phyloP scores from a whole-genome alignment of 2,329 filamentous ascomycete genomes.

The Monosporascus sp. region DNA sequence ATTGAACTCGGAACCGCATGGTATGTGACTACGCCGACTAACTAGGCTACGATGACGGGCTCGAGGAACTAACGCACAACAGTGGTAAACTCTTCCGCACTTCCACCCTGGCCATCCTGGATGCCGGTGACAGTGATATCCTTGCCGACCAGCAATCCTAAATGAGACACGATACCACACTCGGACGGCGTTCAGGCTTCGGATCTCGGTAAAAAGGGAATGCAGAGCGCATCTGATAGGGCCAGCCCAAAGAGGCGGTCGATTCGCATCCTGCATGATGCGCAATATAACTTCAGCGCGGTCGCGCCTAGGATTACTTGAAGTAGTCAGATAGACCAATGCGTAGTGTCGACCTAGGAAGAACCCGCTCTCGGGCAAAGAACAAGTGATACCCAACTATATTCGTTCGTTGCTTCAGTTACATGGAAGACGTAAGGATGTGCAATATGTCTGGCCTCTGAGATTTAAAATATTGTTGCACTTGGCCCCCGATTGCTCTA shows the following conservation, averaged over 20 bases:
- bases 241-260: neutral
- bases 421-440: neutral
- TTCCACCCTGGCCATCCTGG: conserved; percentile 94
- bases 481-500: no score
- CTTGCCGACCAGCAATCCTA: conserved; percentile 71
- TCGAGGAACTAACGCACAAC: neutral
- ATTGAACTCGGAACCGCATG: conserved; percentile 97
- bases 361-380: neutral
- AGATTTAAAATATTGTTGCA: neutral
- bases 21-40: neutral
- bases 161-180: conserved; percentile 22
- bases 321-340: conserved; percentile 3
- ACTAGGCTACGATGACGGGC: neutral
- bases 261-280: neutral
- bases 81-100: conserved; percentile 95
- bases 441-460: neutral
- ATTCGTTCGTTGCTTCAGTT: neutral
- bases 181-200: conserved; percentile 25
- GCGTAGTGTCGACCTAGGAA: neutral
- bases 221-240: conserved; percentile 13
- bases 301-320: neutral
- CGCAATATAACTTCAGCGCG: neutral
- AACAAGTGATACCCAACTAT: conserved; percentile 3
- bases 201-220: conserved; percentile 17
- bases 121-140: conserved; percentile 98